Conservation (phyloP, 441 rosid genomes). For the Adansonia madagascariensis region DNA sequence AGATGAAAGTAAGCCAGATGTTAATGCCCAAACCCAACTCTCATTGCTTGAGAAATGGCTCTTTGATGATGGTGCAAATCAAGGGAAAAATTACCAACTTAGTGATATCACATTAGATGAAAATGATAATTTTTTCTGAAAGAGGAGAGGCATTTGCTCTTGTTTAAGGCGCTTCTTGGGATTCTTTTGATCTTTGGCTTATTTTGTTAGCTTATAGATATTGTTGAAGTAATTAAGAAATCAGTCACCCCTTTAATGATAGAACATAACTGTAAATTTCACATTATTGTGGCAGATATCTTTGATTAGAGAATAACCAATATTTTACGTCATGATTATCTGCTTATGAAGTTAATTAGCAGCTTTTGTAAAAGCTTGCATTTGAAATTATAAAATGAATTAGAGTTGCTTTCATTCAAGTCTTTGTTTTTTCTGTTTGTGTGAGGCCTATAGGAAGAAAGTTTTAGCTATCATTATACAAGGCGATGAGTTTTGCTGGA, state of each 20-base stretch:
- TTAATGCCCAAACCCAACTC: conserved; percentile 42
- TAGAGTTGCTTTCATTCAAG: neutral
- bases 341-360: neutral
- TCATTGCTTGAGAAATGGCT: conserved; percentile 78
- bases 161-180: neutral
- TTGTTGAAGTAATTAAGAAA: conserved; percentile 15
- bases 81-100: conserved; percentile 41
- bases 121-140: conserved; percentile 37
- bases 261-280: conserved; percentile 34
- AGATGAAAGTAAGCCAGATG: conserved; percentile 57
- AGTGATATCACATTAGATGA: neutral
- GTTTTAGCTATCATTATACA: neutral
- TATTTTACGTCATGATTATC: conserved; percentile 16
- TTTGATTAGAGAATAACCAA: conserved; percentile 30
- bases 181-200: conserved; percentile 25
- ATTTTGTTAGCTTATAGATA: conserved; percentile 20
- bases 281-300: conserved; percentile 22
- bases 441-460: neutral
- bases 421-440: too few species aligned
- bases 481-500: neutral
- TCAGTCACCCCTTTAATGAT: conserved; percentile 23
- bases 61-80: conserved; percentile 56
- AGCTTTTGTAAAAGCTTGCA: neutral
- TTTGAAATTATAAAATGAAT: conserved; percentile 7
- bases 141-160: neutral